phyloP scores from a whole-genome alignment of 495 filamentous ascomycete species.

The Annulohypoxylon bovei region DNA sequence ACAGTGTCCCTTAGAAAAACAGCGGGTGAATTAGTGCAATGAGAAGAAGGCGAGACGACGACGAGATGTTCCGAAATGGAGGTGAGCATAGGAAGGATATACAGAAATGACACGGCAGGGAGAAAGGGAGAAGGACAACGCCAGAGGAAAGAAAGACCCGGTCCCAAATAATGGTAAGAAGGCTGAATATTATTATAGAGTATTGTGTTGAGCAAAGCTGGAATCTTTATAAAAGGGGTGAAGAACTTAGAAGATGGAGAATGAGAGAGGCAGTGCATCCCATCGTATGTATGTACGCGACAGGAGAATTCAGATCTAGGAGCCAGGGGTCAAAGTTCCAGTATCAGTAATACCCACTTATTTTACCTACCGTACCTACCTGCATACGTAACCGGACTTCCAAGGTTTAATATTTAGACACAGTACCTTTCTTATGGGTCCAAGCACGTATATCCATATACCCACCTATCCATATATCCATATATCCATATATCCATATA shows the following conservation, averaged over 20 bases:
- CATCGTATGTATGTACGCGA: background rate
- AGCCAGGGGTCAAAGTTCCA: background rate
- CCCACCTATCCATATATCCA: too few species aligned
- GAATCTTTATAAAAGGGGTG: conserved; percentile 22
- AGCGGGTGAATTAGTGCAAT: background rate
- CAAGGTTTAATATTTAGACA: too few species aligned
- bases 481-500: too few species aligned
- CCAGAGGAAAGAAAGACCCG: conserved; percentile 8
- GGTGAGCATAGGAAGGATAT: background rate
- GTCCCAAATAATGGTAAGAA: background rate
- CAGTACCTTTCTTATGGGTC: too few species aligned
- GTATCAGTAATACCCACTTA: background rate
- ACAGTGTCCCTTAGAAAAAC: background rate
- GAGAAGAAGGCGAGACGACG: background rate
- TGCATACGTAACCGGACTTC: background rate
- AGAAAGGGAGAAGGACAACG: conserved; percentile 14
- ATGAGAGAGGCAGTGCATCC: conserved; percentile 5
- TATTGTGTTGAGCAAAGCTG: conserved; percentile 15
- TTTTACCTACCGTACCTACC: background rate
- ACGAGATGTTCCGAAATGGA: background rate
- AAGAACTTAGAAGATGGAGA: conserved; percentile 19
- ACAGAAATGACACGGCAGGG: conserved; percentile 2
- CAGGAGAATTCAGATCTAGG: background rate
- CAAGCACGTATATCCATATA: too few species aligned
- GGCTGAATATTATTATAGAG: conserved; percentile 19